A percentile compares a stretch with the other conserved stretches of the same genome.
Conservation (phyloP, 805 yeast genomes). For the Candida tallmaniae region DNA sequence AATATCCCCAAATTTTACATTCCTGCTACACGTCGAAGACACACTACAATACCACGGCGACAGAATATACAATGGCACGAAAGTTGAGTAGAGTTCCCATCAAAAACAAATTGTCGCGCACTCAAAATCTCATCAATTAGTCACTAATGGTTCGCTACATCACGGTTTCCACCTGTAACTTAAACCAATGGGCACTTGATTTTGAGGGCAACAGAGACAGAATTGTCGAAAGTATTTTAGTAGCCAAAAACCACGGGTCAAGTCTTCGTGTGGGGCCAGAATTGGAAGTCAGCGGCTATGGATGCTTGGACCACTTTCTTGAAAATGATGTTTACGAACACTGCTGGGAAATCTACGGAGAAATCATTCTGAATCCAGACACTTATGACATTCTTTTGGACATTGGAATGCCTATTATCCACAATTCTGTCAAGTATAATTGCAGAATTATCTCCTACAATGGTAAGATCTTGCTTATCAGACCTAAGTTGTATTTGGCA, state of each 20-base stretch:
- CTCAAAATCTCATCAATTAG: too few species aligned
- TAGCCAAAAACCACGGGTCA: conserved; percentile 76
- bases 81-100: too few species aligned
- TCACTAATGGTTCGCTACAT: conserved; percentile 88
- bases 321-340: conserved; percentile 87
- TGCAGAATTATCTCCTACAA: conserved; percentile 82
- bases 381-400: conserved; percentile 79
- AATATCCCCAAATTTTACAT: too few species aligned
- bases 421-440: conserved; percentile 83
- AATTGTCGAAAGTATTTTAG: conserved; percentile 70
- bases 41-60: too few species aligned
- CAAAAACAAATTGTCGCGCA: too few species aligned
- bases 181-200: conserved; percentile 98
- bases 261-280: conserved; percentile 94
- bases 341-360: conserved; percentile 90
- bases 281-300: conserved; percentile 90
- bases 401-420: conserved; percentile 91
- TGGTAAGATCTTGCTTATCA: conserved; percentile 73
- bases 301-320: conserved; percentile 88
- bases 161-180: conserved; percentile 88
- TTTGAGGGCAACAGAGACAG: conserved; percentile 96
- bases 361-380: conserved; percentile 62
- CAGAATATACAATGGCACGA: too few species aligned
- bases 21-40: too few species aligned
- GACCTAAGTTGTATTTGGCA: conserved; percentile 92